Percentiles rank a stretch among this genome's conserved stretches.
These are phyloP conservation scores for Bipolaris gigantea DNA, from an alignment of 2,329 filamentous ascomycete species.

Conservation along the genomic window DNA sequence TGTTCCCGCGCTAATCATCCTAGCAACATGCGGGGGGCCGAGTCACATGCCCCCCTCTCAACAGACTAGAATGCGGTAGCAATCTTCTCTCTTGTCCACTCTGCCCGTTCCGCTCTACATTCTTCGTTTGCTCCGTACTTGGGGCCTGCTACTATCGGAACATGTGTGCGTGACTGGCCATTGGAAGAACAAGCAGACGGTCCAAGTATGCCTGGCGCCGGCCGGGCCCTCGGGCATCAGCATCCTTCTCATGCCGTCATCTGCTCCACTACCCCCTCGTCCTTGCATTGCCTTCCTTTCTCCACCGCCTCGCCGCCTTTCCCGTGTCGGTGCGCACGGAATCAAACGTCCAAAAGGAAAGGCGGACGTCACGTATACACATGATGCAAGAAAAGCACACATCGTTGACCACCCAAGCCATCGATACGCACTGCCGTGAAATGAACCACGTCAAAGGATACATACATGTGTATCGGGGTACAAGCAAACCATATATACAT, in stretches of 20 bases:
- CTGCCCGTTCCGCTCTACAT: neutral
- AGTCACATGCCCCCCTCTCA: conserved; percentile 14
- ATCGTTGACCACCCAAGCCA: no score
- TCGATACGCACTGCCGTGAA: neutral
- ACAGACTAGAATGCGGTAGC: neutral
- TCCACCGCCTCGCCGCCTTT: neutral
- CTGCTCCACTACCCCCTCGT: neutral
- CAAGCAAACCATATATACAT: no score
- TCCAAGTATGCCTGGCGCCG: no score
- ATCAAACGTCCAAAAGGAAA: neutral
- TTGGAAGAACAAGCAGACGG: neutral
- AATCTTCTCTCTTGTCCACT: neutral
- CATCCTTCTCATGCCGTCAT: neutral
- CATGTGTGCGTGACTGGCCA: neutral
- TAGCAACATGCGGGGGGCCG: conserved; percentile 10
- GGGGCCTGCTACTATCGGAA: neutral
- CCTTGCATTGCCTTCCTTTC: neutral
- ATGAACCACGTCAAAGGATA: no score
- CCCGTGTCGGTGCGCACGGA: neutral
- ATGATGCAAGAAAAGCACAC: neutral
- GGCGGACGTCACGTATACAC: neutral
- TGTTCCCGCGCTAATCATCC: conserved; percentile 14
- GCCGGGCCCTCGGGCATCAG: neutral
- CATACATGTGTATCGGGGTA: no score
- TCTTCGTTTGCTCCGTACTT: neutral